These are phyloP conservation scores for Aspergillus sclerotialis DNA, from an alignment of 2,329 filamentous ascomycete genomes.

Conservation along the genomic window DNA sequence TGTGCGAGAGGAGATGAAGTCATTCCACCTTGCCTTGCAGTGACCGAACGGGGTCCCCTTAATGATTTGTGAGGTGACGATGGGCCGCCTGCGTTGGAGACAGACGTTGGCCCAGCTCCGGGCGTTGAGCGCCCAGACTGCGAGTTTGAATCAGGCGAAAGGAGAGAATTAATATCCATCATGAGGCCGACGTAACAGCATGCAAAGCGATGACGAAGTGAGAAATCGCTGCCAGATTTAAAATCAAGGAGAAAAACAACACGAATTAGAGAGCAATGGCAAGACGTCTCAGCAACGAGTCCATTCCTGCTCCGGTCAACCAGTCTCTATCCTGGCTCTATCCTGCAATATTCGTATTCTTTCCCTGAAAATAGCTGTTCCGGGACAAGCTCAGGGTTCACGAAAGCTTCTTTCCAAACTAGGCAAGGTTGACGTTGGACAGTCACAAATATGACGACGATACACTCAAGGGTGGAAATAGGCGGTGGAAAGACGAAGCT, in stretches of 20 bases:
- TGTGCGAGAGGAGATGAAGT: conserved; percentile 37
- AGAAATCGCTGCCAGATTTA: conserved; percentile 3
- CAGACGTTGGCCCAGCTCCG: conserved; percentile 18
- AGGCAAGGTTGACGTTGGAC: no score
- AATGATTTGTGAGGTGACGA: conserved; percentile 30
- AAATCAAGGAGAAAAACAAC: conserved; percentile 5
- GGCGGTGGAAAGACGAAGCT: conserved; percentile 6
- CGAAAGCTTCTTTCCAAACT: no score
- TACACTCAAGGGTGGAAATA: not conserved
- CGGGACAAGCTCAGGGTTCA: not conserved
- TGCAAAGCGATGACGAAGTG: conserved; percentile 4
- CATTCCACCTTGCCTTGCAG: conserved; percentile 26
- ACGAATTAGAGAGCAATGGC: conserved; percentile 20
- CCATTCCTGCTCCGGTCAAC: conserved; percentile 27
- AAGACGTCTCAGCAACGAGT: conserved; percentile 25
- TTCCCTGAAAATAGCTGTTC: not conserved
- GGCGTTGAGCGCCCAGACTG: conserved; percentile 29
- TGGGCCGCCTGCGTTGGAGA: conserved; percentile 17
- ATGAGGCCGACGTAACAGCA: conserved; percentile 7
- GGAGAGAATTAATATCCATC: conserved; percentile 43
- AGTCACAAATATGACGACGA: not conserved
- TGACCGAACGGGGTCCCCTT: conserved; percentile 27
- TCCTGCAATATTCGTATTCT: no score
- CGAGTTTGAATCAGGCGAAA: conserved; percentile 38
- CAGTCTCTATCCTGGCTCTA: conserved; percentile 16